Percentiles rank a stretch among this genome's conserved stretches.
phyloP scores from a whole-genome alignment of 2,329 filamentous ascomycete species.

The Aspergillus bombycis region DNA sequence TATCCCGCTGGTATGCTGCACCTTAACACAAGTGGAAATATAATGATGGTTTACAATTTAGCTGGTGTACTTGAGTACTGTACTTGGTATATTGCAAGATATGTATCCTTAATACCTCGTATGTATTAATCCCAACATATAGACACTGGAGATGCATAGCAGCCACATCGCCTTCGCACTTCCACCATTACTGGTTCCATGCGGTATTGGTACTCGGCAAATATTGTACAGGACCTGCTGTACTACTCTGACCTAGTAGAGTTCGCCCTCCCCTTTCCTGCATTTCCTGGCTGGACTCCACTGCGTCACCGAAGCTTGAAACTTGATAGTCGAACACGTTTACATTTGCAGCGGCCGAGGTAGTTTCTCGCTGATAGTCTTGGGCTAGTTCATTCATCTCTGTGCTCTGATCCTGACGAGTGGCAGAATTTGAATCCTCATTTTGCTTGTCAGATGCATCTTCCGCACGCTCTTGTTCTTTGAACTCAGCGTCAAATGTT shows the following conservation, averaged over 20 bases:
- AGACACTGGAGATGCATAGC: not conserved
- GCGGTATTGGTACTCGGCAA: conserved; percentile 8
- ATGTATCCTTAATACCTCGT: not conserved
- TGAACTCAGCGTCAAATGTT: conserved; percentile 42
- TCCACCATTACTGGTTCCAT: not conserved
- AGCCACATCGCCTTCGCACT: not conserved
- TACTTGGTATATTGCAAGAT: not conserved
- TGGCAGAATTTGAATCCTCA: not conserved
- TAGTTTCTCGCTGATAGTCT: conserved; percentile 5
- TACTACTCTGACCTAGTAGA: conserved; percentile 26
- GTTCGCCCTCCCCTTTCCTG: conserved; percentile 36
- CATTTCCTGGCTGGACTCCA: conserved; percentile 41
- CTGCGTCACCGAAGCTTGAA: conserved; percentile 39
- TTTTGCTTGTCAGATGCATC: conserved; percentile 10
- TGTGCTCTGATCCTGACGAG: not conserved
- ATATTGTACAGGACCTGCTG: conserved; percentile 12
- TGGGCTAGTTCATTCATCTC: not conserved
- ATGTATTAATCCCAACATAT: not conserved
- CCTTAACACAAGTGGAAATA: not conserved
- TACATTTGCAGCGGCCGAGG: conserved; percentile 24
- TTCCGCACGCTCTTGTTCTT: conserved; percentile 25
- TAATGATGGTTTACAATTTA: not conserved
- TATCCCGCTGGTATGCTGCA: not conserved
- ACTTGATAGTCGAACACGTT: conserved; percentile 46
- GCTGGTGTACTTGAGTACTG: not conserved